Conservation (phyloP, 257 asterid genomes). For the Eustoma russellianum region DNA sequence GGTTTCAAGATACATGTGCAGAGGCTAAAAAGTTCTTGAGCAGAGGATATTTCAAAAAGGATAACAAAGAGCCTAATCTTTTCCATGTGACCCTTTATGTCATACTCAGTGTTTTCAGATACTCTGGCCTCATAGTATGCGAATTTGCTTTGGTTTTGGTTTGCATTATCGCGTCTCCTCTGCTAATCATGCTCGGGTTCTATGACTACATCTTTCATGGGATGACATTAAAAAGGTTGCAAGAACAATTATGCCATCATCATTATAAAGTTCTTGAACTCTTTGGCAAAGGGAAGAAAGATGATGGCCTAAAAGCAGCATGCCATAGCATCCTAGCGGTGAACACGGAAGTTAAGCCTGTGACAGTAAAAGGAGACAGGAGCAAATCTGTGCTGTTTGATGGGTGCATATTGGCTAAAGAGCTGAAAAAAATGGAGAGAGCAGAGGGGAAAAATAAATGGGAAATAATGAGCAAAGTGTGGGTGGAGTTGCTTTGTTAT, state of each 20-base stretch:
- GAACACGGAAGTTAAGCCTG: constrained; percentile 34
- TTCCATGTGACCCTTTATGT: constrained; percentile 6
- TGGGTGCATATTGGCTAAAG: constrained; percentile 36
- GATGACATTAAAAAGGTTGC: background rate
- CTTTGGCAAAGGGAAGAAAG: constrained; percentile 5
- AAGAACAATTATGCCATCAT: background rate
- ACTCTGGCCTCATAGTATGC: background rate
- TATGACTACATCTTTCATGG: background rate
- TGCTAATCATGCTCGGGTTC: background rate
- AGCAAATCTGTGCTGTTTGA: constrained; percentile 51
- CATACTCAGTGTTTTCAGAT: constrained; percentile 8
- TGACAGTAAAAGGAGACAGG: constrained; percentile 31
- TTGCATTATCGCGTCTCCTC: constrained; percentile 6
- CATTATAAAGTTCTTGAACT: background rate
- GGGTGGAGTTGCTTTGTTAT: constrained; percentile 35
- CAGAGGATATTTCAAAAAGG: background rate
- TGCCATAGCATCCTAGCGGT: constrained; percentile 17
- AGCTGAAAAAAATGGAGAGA: constrained; percentile 9
- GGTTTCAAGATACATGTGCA: constrained; percentile 46
- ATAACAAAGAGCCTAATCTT: constrained; percentile 5
- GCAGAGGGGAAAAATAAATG: constrained; percentile 15
- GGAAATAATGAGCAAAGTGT: constrained; percentile 31
- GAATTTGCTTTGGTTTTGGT: constrained; percentile 1
- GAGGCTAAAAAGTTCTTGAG: constrained; percentile 29
- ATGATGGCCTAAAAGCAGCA: background rate